Conservation (phyloP, 805 yeast genomes). For the Tetrapisispora nanseiensis region DNA sequence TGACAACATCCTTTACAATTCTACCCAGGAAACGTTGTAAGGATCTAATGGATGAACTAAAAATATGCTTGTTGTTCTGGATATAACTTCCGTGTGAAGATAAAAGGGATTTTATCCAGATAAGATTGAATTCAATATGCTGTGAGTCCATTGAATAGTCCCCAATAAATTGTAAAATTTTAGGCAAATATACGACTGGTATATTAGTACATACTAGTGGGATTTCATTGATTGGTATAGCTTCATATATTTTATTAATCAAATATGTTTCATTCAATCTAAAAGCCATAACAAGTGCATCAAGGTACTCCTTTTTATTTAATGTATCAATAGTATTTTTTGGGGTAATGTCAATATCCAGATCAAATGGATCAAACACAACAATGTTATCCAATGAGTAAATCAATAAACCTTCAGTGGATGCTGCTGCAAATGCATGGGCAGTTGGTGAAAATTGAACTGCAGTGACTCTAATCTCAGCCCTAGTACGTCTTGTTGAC, state of each 20-base stretch:
- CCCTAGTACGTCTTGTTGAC: slow-evolving; percentile 62
- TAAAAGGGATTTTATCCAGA: slow-evolving; percentile 69
- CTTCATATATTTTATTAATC: slow-evolving; percentile 63
- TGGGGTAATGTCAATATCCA: slow-evolving; percentile 88
- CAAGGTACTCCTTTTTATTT: slow-evolving; percentile 47
- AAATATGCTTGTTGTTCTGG: slow-evolving; percentile 48
- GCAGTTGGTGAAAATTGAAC: slow-evolving; percentile 85
- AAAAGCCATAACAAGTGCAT: slow-evolving; percentile 86
- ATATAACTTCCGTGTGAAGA: slow-evolving; percentile 72
- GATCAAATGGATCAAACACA: slow-evolving; percentile 87
- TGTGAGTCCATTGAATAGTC: slow-evolving; percentile 56
- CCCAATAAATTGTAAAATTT: slow-evolving; percentile 61
- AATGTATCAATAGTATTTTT: slow-evolving; percentile 56
- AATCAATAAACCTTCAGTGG: slow-evolving; percentile 85
- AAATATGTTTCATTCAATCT: slow-evolving; percentile 75
- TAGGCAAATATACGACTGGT: slow-evolving; percentile 67
- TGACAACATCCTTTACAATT: slow-evolving; percentile 63
- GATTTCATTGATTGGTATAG: slow-evolving; percentile 62
- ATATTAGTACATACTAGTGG: slow-evolving; percentile 54
- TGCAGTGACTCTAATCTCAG: slow-evolving; percentile 73
- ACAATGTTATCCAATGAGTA: slow-evolving; percentile 68
- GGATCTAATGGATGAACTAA: slow-evolving; percentile 54
- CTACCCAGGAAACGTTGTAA: slow-evolving; percentile 67
- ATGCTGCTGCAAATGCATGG: slow-evolving; percentile 83
- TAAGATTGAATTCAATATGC: slow-evolving; percentile 73